Evolutionary conservation across 768 basidiomycete species (phyloP), one percentile per base, ranked within the genome.

Genomic region (Chalciporus pseudorubinellus): DNA sequence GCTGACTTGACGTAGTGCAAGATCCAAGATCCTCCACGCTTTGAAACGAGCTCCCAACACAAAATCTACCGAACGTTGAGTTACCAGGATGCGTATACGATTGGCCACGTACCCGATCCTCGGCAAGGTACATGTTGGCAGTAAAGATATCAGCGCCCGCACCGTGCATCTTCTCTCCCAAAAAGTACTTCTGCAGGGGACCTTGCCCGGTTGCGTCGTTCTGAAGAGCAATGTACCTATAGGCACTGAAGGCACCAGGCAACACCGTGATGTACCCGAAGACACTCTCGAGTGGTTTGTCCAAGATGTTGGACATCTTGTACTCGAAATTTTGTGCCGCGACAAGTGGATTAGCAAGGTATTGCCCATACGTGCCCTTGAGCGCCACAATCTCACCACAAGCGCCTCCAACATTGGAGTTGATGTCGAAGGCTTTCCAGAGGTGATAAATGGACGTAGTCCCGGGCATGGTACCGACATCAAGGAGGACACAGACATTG

Each of bases 21-120:
- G 40, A 89, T 83, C 95, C 95, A 98, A 21, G 89, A 77, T 3
- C 83, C 86, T 14, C 87, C 85, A 11, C 93, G 83, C 64, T 98
- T 98, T n/a, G 91, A 89, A 28, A 98, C 95, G 20, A 98, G 80
- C 67, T 98, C 95, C 93, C 94, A 98, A 68, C 95, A 98, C 2
- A 98, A 76, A 56, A 98, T 97, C 83, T 84, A 52, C 63, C 60
- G 58, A 67, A 45, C 44, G n/a, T 21, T 58, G 39, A 63, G 53
- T 42, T 11, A 22, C 12, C 0, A 22, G 8, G 22, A 47, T 48
- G 26, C 28, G 28, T 45, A 18, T 8, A 29, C 42, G 39, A 38
- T 10, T 14, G 26, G 16, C 29, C 46, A 74, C 76, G 56, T 65
- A 80, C 78, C 51, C 88, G 83, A 76, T 93, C 92, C 69, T 95